phyloP scores from a whole-genome alignment of 2,329 filamentous ascomycete genomes.

The Fusarium subglutinans region DNA sequence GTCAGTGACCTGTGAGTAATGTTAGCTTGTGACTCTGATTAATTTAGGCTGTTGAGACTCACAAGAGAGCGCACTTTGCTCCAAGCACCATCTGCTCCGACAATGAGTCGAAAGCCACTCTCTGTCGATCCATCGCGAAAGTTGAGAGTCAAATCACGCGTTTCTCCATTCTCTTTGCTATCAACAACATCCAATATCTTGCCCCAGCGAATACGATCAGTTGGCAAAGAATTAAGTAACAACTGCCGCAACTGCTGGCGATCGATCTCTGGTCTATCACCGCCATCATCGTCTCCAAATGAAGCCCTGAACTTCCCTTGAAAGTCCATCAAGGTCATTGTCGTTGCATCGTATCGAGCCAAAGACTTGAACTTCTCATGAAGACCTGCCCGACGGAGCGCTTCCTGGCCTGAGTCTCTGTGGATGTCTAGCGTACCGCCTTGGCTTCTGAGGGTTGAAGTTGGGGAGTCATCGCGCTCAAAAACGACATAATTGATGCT shows the following conservation, averaged over 20 bases:
- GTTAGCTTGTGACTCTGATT: fast-evolving
- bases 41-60: fast-evolving
- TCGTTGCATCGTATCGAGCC: background rate
- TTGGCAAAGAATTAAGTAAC: background rate
- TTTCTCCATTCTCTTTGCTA: fast-evolving
- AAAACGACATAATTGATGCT: background rate
- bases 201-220: background rate
- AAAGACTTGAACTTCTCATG: background rate
- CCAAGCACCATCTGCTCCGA: conserved; percentile 7
- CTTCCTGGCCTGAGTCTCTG: background rate
- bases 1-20: background rate
- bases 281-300: background rate
- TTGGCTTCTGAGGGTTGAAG: background rate
- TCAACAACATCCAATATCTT: background rate
- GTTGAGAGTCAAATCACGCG: background rate
- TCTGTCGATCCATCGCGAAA: background rate
- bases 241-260: background rate
- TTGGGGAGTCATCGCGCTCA: background rate
- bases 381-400: background rate
- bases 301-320: background rate
- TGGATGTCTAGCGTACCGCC: conserved; percentile 1
- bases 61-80: background rate
- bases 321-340: background rate
- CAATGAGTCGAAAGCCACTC: background rate
- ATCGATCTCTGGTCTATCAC: background rate